Evolutionary conservation across 2,329 filamentous ascomycete genomes (phyloP).

Genomic region (Cercospora janseana): DNA sequence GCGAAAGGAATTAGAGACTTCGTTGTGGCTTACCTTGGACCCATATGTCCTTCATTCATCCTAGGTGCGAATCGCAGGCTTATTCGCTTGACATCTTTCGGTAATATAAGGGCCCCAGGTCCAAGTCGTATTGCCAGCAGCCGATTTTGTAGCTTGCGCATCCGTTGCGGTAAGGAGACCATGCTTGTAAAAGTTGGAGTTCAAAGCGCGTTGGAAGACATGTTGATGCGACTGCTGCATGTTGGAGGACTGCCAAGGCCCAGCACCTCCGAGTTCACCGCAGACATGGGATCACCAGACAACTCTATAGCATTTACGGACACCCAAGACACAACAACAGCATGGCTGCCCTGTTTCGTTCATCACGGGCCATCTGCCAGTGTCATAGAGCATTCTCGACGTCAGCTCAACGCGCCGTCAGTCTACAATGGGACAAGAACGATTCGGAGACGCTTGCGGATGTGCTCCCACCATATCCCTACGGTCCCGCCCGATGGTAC

Average conservation of each 20-base stretch:
- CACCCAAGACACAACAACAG: conserved; percentile 1
- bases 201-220: not conserved
- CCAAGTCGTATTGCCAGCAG: conserved; percentile 74
- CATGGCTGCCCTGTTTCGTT: conserved; percentile 33
- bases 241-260: conserved; percentile 10
- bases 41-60: conserved; percentile 66
- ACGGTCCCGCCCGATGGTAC: conserved; percentile 67
- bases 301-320: not conserved
- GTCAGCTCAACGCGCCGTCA: conserved; percentile 27
- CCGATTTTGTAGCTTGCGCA: conserved; percentile 71
- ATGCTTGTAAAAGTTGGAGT: conserved; percentile 37
- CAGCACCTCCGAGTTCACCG: conserved; percentile 1
- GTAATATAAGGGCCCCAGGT: conserved; percentile 77
- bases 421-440: conserved; percentile 36
- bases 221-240: not conserved
- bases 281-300: not conserved
- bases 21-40: conserved; percentile 58
- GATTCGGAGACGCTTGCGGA: conserved; percentile 34
- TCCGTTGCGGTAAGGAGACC: conserved; percentile 63
- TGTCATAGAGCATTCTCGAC: conserved; percentile 36
- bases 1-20: conserved; percentile 32
- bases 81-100: conserved; percentile 71
- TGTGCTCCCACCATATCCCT: conserved; percentile 60
- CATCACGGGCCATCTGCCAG: conserved; percentile 23
- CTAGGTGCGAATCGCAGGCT: conserved; percentile 68